These are phyloP conservation scores for Blumeria graminis DNA, from an alignment of 2,329 filamentous ascomycete genomes.

Conservation along the genomic window DNA sequence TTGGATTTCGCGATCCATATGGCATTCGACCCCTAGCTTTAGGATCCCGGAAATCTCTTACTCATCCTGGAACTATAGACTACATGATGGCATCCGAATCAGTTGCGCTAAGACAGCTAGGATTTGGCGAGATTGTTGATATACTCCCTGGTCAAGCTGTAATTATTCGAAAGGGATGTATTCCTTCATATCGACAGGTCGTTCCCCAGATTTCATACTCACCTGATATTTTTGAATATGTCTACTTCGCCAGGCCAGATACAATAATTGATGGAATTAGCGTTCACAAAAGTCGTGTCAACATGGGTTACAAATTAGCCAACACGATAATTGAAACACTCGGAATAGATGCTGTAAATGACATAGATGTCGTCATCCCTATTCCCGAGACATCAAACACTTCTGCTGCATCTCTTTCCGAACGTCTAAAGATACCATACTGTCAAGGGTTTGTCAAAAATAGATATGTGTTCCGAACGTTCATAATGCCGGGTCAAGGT, in stretches of 20 bases:
- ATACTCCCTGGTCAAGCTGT: constrained; percentile 68
- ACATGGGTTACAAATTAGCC: constrained; percentile 68
- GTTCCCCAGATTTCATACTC: constrained; percentile 43
- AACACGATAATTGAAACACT: constrained; percentile 44
- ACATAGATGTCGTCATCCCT: constrained; percentile 68
- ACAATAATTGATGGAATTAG: constrained; percentile 70
- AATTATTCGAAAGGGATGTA: constrained; percentile 55
- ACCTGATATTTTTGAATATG: constrained; percentile 69
- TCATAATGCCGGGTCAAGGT: constrained; percentile 67
- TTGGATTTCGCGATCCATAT: constrained; percentile 56
- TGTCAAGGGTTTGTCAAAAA: constrained; percentile 75
- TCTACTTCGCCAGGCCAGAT: constrained; percentile 72
- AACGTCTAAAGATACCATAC: constrained; percentile 50
- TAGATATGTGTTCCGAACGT: constrained; percentile 68
- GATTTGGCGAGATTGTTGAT: constrained; percentile 52
- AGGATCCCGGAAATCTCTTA: constrained; percentile 45
- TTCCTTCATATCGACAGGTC: constrained; percentile 54
- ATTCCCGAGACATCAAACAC: constrained; percentile 69
- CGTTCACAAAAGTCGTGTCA: constrained; percentile 59
- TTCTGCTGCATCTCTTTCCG: constrained; percentile 53
- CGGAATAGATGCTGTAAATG: constrained; percentile 40
- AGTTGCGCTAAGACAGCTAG: constrained; percentile 58
- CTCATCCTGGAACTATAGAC: constrained; percentile 38
- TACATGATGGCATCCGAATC: constrained; percentile 87
- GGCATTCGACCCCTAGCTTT: constrained; percentile 67